Percentiles rank a stretch among this genome's conserved stretches.
These are phyloP conservation scores for Eremothecium coryli DNA, from an alignment of 1,139 yeast species.

Conservation along the genomic window DNA sequence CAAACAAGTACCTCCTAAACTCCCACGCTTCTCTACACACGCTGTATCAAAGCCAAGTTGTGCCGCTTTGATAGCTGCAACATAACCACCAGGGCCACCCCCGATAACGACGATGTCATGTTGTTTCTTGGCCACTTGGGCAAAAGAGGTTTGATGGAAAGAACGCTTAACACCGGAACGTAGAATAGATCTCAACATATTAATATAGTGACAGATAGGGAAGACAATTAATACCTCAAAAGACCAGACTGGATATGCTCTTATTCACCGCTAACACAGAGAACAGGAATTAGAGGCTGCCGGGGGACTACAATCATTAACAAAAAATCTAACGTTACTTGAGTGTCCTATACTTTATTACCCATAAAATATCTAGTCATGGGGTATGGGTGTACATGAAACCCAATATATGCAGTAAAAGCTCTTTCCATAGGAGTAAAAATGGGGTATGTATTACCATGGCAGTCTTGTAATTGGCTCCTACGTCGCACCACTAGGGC, in stretches of 20 bases:
- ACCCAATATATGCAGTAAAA: no score
- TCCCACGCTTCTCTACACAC: constrained; percentile 93
- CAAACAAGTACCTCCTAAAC: constrained; percentile 95
- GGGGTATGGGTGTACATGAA: no score
- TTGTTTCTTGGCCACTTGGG: constrained; percentile 35
- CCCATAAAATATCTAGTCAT: no score
- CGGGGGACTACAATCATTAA: no score
- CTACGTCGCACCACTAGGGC: no score
- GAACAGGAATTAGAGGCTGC: no score
- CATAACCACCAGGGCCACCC: constrained; percentile 99
- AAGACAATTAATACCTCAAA: background rate
- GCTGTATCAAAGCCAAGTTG: constrained; percentile 92
- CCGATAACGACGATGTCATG: constrained; percentile 94
- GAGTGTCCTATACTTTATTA: no score
- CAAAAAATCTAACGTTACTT: no score
- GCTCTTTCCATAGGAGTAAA: no score
- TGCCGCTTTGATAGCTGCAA: constrained; percentile 98
- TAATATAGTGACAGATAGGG: background rate
- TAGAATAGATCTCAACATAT: constrained; percentile 2
- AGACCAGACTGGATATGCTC: background rate
- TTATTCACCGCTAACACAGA: no score
- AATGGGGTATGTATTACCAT: no score
- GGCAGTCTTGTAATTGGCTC: no score
- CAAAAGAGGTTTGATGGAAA: constrained; percentile 9
- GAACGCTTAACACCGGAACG: constrained; percentile 8